A percentile compares a stretch with the other conserved stretches of the same genome.
Conservation (phyloP, 2,329 filamentous ascomycete species). For the Penicillium capsulatum region DNA sequence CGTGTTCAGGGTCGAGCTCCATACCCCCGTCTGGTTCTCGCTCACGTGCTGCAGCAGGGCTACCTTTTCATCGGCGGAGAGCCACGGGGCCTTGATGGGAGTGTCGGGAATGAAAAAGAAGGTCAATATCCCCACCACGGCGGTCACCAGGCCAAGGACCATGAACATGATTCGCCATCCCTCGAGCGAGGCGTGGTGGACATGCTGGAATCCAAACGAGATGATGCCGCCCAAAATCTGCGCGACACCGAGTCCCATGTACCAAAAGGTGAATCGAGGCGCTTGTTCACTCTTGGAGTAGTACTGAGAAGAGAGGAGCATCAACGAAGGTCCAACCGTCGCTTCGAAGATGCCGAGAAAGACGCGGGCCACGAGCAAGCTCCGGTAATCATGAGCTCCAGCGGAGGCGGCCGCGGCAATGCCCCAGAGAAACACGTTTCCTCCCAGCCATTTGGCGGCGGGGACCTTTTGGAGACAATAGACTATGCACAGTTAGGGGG, state of each 20-base stretch:
- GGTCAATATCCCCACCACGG: conserved; percentile 41
- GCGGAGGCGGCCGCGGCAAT: conserved; percentile 41
- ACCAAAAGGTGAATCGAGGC: conserved; percentile 59
- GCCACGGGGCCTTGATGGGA: conserved; percentile 42
- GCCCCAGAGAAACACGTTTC: conserved; percentile 56
- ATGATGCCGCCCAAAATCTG: conserved; percentile 42
- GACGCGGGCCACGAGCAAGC: conserved; percentile 53
- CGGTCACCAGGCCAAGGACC: conserved; percentile 46
- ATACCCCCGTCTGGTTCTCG: conserved; percentile 50
- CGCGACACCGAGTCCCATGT: conserved; percentile 56
- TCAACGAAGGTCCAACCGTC: conserved; percentile 56
- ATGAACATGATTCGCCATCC: conserved; percentile 53
- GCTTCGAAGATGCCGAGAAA: conserved; percentile 60
- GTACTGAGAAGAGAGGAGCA: conserved; percentile 59
- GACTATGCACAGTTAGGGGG: conserved; percentile 6
- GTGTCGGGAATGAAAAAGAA: conserved; percentile 49
- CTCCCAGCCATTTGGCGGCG: conserved; percentile 49
- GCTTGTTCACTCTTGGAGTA: conserved; percentile 56
- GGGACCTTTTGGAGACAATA: conserved; percentile 25
- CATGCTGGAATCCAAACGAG: conserved; percentile 54
- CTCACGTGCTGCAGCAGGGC: conserved; percentile 42
- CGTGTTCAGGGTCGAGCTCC: conserved; percentile 48
- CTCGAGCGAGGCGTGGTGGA: conserved; percentile 35
- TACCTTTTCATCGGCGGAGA: conserved; percentile 36
- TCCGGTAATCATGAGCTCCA: conserved; percentile 51